Evolutionary conservation across 2,329 filamentous ascomycete genomes (phyloP).

Genomic region (Mycosphaerelloides madeirae): DNA sequence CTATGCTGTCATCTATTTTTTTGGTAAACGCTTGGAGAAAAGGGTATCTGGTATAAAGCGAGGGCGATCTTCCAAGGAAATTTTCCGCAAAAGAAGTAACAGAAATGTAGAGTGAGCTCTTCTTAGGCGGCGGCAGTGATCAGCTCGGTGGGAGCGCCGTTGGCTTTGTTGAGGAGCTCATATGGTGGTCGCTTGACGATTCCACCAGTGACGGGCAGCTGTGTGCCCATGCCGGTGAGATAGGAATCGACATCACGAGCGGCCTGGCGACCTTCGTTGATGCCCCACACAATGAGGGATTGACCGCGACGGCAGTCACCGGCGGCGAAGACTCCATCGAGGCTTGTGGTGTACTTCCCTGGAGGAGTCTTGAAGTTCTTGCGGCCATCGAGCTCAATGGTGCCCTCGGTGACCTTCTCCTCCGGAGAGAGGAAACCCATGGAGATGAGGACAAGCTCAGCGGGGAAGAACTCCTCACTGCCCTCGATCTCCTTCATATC

Average conservation of each 20-base stretch:
- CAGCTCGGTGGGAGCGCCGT: slow-evolving; percentile 35
- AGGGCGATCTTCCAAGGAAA: slow-evolving; percentile 12
- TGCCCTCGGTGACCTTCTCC: slow-evolving; percentile 77
- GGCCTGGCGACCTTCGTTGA: slow-evolving; percentile 92
- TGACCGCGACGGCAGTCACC: slow-evolving; percentile 94
- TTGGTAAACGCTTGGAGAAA: slow-evolving; percentile 25
- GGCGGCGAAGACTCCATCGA: slow-evolving; percentile 85
- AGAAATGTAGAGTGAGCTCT: slow-evolving; percentile 1
- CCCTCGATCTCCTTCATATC: slow-evolving; percentile 98
- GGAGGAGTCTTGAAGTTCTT: slow-evolving; percentile 95
- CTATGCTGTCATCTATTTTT: slow-evolving; percentile 14
- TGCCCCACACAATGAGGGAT: slow-evolving; percentile 95
- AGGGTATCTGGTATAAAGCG: slow-evolving; percentile 26
- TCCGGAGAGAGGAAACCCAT: slow-evolving; percentile 98
- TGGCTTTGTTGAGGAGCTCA: slow-evolving; percentile 54
- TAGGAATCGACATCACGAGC: slow-evolving; percentile 88
- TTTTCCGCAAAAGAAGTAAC: neutral
- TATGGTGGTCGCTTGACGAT: slow-evolving; percentile 81
- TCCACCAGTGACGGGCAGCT: slow-evolving; percentile 84
- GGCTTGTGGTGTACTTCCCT: slow-evolving; percentile 82
- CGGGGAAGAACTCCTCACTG: slow-evolving; percentile 92
- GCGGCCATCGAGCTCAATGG: slow-evolving; percentile 82
- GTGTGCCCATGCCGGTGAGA: slow-evolving; percentile 69
- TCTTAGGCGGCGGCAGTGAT: slow-evolving; percentile 27
- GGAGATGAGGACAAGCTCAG: slow-evolving; percentile 86